These are phyloP conservation scores for Metarhizium anisopliae DNA, from an alignment of 2,329 filamentous ascomycete species.

Conservation along the genomic window DNA sequence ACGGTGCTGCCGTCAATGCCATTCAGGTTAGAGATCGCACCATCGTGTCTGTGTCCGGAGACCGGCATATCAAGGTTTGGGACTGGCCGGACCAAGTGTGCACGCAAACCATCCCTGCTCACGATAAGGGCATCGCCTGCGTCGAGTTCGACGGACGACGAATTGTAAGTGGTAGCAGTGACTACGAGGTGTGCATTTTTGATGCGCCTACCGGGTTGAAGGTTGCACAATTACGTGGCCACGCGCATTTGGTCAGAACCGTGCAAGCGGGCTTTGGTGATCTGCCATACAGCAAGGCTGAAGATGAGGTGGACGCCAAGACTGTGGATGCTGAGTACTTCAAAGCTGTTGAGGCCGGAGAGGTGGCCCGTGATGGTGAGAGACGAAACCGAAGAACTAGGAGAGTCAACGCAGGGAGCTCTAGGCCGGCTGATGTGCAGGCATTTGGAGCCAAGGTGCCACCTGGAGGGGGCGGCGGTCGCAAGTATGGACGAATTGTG, in stretches of 20 bases:
- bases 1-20: constrained; percentile 88
- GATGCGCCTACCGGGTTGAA: constrained; percentile 79
- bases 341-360: constrained; percentile 44
- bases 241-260: constrained; percentile 79
- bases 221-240: constrained; percentile 77
- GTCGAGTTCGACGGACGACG: constrained; percentile 92
- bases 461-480: constrained; percentile 83
- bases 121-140: constrained; percentile 92
- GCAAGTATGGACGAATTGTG: constrained; percentile 86
- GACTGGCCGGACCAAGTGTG: constrained; percentile 74
- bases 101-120: constrained; percentile 70
- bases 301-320: constrained; percentile 64
- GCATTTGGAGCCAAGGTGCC: constrained; percentile 80
- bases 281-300: constrained; percentile 66
- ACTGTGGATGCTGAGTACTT: constrained; percentile 68
- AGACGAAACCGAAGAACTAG: constrained; percentile 28
- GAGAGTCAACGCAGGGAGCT: constrained; percentile 60
- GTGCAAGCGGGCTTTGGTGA: constrained; percentile 94
- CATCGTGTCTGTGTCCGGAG: constrained; percentile 90
- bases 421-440: constrained; percentile 64
- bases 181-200: constrained; percentile 93
- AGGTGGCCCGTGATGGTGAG: constrained; percentile 28
- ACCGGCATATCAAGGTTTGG: constrained; percentile 92
- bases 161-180: constrained; percentile 92
- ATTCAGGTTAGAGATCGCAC: constrained; percentile 82